Conservation (phyloP, 225 moss, liverwort and hornwort genomes). For the Marchantia paleacea region DNA sequence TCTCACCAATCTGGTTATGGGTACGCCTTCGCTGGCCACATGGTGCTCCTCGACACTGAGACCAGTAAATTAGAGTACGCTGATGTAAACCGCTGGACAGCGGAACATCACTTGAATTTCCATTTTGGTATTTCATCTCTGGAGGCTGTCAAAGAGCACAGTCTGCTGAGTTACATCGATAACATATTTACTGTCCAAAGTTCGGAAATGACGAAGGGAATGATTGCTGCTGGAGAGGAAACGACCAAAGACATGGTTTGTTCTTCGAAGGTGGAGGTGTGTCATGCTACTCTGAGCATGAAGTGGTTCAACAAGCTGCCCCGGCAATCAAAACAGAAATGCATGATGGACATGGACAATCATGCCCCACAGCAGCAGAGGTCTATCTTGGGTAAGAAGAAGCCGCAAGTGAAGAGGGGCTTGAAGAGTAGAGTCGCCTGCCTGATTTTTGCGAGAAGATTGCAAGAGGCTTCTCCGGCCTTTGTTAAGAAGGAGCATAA, state of each 20-base stretch:
- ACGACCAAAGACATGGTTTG: slow-evolving; percentile 35
- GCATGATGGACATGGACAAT: slow-evolving; percentile 9
- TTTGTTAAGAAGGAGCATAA: slow-evolving; percentile 43
- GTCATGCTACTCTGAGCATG: slow-evolving; percentile 72
- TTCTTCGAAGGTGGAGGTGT: slow-evolving; percentile 71
- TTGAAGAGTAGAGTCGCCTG: slow-evolving; percentile 78
- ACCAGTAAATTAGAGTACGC: slow-evolving; percentile 83
- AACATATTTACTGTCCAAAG: slow-evolving; percentile 71
- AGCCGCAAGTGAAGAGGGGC: slow-evolving; percentile 11
- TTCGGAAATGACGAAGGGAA: slow-evolving; percentile 57
- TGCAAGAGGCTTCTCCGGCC: slow-evolving; percentile 61
- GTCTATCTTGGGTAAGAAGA: not conserved
- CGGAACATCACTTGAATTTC: slow-evolving; percentile 73
- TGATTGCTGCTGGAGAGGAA: slow-evolving; percentile 50
- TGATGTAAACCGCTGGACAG: slow-evolving; percentile 82
- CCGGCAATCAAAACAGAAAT: slow-evolving; percentile 32
- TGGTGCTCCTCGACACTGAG: slow-evolving; percentile 85
- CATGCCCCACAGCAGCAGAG: not conserved
- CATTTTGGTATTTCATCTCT: slow-evolving; percentile 78
- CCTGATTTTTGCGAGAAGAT: slow-evolving; percentile 78
- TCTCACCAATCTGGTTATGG: slow-evolving; percentile 97
- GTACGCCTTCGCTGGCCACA: slow-evolving; percentile 94
- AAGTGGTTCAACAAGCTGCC: slow-evolving; percentile 58
- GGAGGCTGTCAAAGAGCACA: slow-evolving; percentile 78
- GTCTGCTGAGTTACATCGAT: slow-evolving; percentile 86